Evolutionary conservation across 371 early-diverging fungal genomes (phyloP).

Genomic region (Rhizopus sp.): DNA sequence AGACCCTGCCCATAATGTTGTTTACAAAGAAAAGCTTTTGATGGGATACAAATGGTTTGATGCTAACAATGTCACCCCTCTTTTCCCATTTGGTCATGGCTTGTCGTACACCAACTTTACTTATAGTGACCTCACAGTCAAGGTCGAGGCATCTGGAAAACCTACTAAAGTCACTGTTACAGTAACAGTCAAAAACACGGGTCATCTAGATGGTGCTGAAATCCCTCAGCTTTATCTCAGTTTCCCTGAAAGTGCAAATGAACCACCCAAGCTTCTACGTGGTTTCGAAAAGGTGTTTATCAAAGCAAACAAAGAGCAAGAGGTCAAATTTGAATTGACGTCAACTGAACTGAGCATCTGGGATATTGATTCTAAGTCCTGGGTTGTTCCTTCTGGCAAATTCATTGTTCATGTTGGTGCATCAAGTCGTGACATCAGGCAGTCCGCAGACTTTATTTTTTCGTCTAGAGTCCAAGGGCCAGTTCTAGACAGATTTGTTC

Average conservation of each 20-base stretch:
- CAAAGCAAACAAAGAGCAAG: constrained; percentile 22
- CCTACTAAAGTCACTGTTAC: constrained; percentile 26
- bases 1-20: constrained; percentile 13
- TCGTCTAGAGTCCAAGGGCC: too few relatives aligned
- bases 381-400: constrained; percentile 47
- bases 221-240: constrained; percentile 59
- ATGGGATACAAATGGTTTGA: constrained; percentile 62
- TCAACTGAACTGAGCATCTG: constrained; percentile 48
- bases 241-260: constrained; percentile 48
- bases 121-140: constrained; percentile 38
- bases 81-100: constrained; percentile 64
- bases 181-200: constrained; percentile 51
- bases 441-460: constrained; percentile 16
- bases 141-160: not conserved
- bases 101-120: constrained; percentile 64
- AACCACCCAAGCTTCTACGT: constrained; percentile 57
- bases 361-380: constrained; percentile 33
- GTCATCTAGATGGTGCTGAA: constrained; percentile 53
- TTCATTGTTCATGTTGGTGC: constrained; percentile 53
- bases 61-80: constrained; percentile 42
- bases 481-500: too few relatives aligned
- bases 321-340: constrained; percentile 40
- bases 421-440: constrained; percentile 52
- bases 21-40: constrained; percentile 54
- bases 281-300: constrained; percentile 56